Evolutionary conservation across 2,329 filamentous ascomycete genomes (phyloP), one percentile per base, ranked within the genome.

Genomic region (Nothophaeocryptopus gaeumannii): DNA sequence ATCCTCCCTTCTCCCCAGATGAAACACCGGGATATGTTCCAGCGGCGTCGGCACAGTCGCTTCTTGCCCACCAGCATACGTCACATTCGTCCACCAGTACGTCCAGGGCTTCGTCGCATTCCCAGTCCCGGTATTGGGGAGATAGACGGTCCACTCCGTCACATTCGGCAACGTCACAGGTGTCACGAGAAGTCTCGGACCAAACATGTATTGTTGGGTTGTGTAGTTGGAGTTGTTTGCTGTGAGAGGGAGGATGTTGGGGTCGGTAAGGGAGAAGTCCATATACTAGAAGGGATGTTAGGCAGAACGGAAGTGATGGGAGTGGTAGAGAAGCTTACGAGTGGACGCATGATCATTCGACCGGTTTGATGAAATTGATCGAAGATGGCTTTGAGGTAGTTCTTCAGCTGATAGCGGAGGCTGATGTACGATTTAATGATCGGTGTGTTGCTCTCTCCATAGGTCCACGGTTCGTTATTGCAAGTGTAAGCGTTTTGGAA

Each of bases 201-300:
- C 69, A 42, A 71, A 69, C 68, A 71, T 70, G 43, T 71, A 71
- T 52, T 70, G 65, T 54, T 71, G 67, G 2, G 67, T 71, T 0
- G 67, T 69, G 26, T 58, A 56, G 36, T 71, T 70, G 16, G 46
- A 59, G 46, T 70, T 70, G 11, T 47, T 50, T 13, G 34, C 47
- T 1, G 67, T 67, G 53, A 57, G 47, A 8, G 50, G 31, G 1
- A 34, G 9, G 16, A 66, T 54, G 47, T 56, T 59, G 2, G 58
- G 51, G 48, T 71, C 69, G 0, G 61, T 63, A 8, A 47, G 52
- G 32, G 63, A 58, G 34, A 70, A 71, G 42, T 72, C 69, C 67
- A 71, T 69, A 32, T 65, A 72, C 39, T 26, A 26, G 20, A 26
- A 26, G 3, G 20, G 4, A 26, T 26, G 20, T 26, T 26, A 26